Evolutionary conservation across 345 rosid species (phyloP), one percentile per base, ranked within the genome.

Genomic region (Ceriops tagal): DNA sequence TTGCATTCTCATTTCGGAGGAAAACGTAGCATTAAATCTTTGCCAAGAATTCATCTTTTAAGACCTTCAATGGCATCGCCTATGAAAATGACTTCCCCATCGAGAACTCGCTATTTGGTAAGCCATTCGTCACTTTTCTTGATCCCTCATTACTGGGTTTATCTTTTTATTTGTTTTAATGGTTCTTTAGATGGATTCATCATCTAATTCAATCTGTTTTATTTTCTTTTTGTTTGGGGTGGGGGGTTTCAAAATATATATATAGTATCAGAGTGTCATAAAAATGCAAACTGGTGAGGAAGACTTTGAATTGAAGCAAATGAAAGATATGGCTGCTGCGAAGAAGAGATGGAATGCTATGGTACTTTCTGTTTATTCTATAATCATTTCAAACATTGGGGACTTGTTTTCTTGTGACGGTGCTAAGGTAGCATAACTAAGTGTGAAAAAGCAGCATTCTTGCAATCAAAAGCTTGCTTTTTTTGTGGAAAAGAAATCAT

Each of bases 271-370:
- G 72, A 69, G 85, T 60, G 80, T 75, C 66, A 55, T 87, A 62
- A 76, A 74, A 68, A 81, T 88, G 87, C 87, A 83, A 80, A 88
- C 91, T 60, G 91, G 63, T 49, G 83, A 71, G 49, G 95, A 89
- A 78, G 96, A 91, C 74, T 78, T 71, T 74, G 95, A 88, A 66
- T 64, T 91, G 78, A 89, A 88, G 90, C 97, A 91, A 82, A 79
- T 89, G 90, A 88, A 85, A 80, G 97, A 89, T 74, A 81, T 89
- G 90, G 89, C 97, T 71, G 90, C 96, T 73, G 95, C 97, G 24
- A 88, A 84, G 86, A 93, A 90, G 82, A 87, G 95, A 87, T 91
- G 96, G 97, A 97, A 93, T 69, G 83, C 85, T 71, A 68, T 91
- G 97, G 98, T 93, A 85, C 13, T 47, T 61, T 11, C 16, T 26